Percentiles rank a stretch among this genome's conserved stretches.
These are phyloP conservation scores for Lodderomyces orthopsilosis DNA, from an alignment of 1,139 yeast species.

Conservation along the genomic window DNA sequence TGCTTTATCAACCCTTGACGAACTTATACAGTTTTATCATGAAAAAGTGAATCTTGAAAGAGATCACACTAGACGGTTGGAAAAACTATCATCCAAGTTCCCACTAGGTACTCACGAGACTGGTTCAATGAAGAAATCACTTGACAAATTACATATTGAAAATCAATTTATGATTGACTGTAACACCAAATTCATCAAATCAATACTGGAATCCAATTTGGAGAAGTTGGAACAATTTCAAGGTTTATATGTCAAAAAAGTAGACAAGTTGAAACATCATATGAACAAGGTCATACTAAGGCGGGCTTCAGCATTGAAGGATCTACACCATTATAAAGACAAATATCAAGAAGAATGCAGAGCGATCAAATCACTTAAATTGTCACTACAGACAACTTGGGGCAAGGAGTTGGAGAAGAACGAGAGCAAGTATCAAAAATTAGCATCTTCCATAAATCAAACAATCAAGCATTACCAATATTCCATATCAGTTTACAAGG, in stretches of 20 bases:
- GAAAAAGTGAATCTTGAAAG: constrained; percentile 63
- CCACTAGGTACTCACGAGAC: constrained; percentile 59
- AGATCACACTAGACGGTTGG: constrained; percentile 61
- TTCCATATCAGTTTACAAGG: constrained; percentile 57
- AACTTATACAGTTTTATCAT: constrained; percentile 43
- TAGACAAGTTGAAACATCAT: constrained; percentile 33
- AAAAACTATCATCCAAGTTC: constrained; percentile 44
- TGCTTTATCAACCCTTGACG: constrained; percentile 37
- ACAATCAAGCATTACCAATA: constrained; percentile 59
- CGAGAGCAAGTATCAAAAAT: constrained; percentile 58
- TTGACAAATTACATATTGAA: constrained; percentile 58
- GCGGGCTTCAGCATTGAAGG: constrained; percentile 25
- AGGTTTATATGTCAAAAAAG: constrained; percentile 29
- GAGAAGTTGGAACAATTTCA: constrained; percentile 33
- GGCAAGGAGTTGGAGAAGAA: constrained; percentile 74
- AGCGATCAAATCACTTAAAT: constrained; percentile 55
- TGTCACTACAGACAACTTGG: constrained; percentile 71
- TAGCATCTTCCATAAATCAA: constrained; percentile 46
- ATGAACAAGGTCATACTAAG: constrained; percentile 34
- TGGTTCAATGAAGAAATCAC: constrained; percentile 55
- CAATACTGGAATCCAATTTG: constrained; percentile 32
- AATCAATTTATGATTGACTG: constrained; percentile 37
- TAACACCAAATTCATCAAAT: constrained; percentile 31
- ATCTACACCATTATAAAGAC: constrained; percentile 46
- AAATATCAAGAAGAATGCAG: constrained; percentile 60